Evolutionary conservation across 2,329 filamentous ascomycete genomes (phyloP).

Genomic region (Trichoderma gracile): DNA sequence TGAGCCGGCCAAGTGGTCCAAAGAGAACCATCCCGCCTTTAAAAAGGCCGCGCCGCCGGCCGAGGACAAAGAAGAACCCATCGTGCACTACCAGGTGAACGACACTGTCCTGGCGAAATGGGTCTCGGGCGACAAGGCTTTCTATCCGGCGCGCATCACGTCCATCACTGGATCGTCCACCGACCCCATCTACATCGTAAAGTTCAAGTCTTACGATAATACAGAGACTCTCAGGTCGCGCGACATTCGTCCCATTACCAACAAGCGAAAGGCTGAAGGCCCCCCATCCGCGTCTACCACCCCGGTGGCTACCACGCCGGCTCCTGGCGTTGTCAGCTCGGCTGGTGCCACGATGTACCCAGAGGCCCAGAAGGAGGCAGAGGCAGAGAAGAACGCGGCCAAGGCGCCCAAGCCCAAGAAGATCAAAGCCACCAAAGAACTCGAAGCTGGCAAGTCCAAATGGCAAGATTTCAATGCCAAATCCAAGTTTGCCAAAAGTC

Average conservation of each 20-base stretch:
- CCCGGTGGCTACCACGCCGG: conserved; percentile 41
- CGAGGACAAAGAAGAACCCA: conserved; percentile 56
- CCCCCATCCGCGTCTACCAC: conserved; percentile 51
- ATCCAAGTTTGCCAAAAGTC: conserved; percentile 64
- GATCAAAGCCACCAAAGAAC: conserved; percentile 85
- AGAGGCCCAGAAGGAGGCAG: conserved; percentile 62
- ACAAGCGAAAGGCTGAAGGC: conserved; percentile 85
- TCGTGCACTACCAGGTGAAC: conserved; percentile 75
- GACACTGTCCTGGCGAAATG: conserved; percentile 90
- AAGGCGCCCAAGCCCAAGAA: conserved; percentile 83
- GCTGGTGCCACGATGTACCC: conserved; percentile 60
- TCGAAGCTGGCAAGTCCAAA: conserved; percentile 87
- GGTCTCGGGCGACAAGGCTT: conserved; percentile 82
- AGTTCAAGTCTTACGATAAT: conserved; percentile 87
- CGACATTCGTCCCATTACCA: conserved; percentile 78
- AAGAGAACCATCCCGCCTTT: conserved; percentile 77
- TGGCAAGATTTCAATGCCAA: conserved; percentile 93
- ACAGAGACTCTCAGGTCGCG: conserved; percentile 79
- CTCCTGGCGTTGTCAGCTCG: conserved; percentile 51
- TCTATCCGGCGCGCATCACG: conserved; percentile 90
- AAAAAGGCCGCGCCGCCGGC: conserved; percentile 51
- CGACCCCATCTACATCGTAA: conserved; percentile 89
- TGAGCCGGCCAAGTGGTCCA: conserved; percentile 73
- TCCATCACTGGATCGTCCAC: conserved; percentile 91
- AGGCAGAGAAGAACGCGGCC: conserved; percentile 63